Percentiles rank a stretch among this genome's conserved stretches.
Evolutionary conservation across 2,329 filamentous ascomycete species (phyloP).

Genomic region (Elsinoe necatrix): DNA sequence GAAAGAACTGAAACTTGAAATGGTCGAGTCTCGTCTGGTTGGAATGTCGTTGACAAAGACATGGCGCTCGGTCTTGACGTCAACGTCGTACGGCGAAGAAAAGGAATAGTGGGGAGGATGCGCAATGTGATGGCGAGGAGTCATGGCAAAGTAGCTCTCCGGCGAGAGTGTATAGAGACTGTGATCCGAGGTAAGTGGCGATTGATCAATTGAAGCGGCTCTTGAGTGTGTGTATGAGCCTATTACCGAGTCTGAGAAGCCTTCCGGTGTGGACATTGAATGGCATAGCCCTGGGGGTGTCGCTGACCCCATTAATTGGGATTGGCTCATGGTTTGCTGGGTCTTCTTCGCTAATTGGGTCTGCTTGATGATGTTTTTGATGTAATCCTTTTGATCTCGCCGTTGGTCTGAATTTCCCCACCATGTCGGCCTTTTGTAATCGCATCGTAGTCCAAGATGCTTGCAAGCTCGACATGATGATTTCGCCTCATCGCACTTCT

Average conservation of each 20-base stretch:
- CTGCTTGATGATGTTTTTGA: constrained; percentile 96
- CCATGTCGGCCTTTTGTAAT: constrained; percentile 96
- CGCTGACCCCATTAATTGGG: constrained; percentile 5
- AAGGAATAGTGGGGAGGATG: constrained; percentile 48
- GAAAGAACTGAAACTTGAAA: constrained; percentile 89
- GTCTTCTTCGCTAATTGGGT: constrained; percentile 91
- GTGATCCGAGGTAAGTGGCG: constrained; percentile 57
- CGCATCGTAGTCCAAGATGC: constrained; percentile 74
- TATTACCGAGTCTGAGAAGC: constrained; percentile 58
- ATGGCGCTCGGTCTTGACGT: constrained; percentile 91
- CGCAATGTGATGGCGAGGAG: constrained; percentile 39
- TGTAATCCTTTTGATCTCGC: constrained; percentile 79
- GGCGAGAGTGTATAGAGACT: constrained; percentile 57
- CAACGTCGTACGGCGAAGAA: constrained; percentile 79
- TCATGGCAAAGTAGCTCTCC: constrained; percentile 54
- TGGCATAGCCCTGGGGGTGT: constrained; percentile 73
- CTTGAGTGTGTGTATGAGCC: constrained; percentile 55
- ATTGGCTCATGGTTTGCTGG: constrained; percentile 34
- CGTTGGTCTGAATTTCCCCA: constrained; percentile 90
- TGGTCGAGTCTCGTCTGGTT: constrained; percentile 73
- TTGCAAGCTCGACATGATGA: constrained; percentile 56
- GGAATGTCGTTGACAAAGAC: constrained; percentile 90
- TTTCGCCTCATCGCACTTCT: constrained; percentile 63
- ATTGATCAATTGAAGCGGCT: constrained; percentile 65
- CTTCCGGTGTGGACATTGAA: constrained; percentile 72